Conservation (phyloP, 2,329 filamentous ascomycete species). For the Colletotrichum acutatum region DNA sequence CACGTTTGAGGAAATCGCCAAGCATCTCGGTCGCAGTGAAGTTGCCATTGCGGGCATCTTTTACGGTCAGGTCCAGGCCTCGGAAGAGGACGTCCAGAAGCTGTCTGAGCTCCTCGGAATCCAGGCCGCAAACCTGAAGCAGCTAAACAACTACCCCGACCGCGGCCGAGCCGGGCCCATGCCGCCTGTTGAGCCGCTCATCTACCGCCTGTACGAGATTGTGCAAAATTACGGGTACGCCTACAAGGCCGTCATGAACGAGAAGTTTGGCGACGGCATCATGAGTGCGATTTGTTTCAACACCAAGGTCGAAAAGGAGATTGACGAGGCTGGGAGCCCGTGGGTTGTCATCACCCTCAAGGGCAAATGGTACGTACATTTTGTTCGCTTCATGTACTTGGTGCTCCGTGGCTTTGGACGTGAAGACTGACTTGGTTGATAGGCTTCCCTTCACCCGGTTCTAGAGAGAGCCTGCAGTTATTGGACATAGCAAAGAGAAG, state of each 20-base stretch:
- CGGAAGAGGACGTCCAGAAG: slow-evolving; percentile 72
- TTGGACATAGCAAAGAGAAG: background rate
- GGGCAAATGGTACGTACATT: slow-evolving; percentile 86
- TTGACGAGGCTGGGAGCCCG: slow-evolving; percentile 80
- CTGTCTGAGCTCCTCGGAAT: slow-evolving; percentile 75
- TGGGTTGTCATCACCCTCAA: slow-evolving; percentile 89
- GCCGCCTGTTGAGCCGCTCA: slow-evolving; percentile 86
- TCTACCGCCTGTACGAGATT: slow-evolving; percentile 93
- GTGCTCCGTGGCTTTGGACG: background rate
- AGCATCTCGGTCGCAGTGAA: slow-evolving; percentile 80
- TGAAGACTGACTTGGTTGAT: slow-evolving; percentile 13
- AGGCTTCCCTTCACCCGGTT: slow-evolving; percentile 52
- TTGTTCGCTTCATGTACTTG: background rate
- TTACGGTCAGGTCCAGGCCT: slow-evolving; percentile 86
- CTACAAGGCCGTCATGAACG: slow-evolving; percentile 94
- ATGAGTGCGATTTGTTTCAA: slow-evolving; percentile 96
- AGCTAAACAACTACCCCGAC: slow-evolving; percentile 81
- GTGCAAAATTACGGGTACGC: slow-evolving; percentile 97
- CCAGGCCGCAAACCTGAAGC: slow-evolving; percentile 63
- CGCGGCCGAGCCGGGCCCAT: slow-evolving; percentile 82
- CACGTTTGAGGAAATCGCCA: slow-evolving; percentile 82
- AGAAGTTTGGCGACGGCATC: slow-evolving; percentile 94
- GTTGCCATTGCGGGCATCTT: slow-evolving; percentile 89
- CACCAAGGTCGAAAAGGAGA: slow-evolving; percentile 94
- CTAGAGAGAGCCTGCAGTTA: slow-evolving; percentile 33